phyloP scores from a whole-genome alignment of 2,329 filamentous ascomycete genomes.

The Spiromastix sp. region DNA sequence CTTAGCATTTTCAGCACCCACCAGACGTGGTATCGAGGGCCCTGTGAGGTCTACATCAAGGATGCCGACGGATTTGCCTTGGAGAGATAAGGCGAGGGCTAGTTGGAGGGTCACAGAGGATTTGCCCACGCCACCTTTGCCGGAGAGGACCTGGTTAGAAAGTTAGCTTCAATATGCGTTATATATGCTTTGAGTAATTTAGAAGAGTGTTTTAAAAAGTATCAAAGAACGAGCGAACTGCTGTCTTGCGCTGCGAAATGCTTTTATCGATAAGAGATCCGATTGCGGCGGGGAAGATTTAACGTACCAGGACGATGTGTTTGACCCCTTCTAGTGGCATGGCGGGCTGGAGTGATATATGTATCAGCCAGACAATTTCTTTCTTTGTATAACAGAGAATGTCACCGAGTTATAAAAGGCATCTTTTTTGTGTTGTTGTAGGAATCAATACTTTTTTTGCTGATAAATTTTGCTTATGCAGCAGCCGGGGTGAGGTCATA shows the following conservation, averaged over 20 bases:
- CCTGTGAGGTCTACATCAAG: constrained; percentile 95
- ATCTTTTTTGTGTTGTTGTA: too few species aligned
- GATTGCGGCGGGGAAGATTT: constrained; percentile 9
- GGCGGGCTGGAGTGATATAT: constrained; percentile 4
- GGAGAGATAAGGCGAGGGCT: constrained; percentile 74
- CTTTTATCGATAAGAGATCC: constrained; percentile 32
- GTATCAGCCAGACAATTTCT: too few species aligned
- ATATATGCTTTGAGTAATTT: too few species aligned
- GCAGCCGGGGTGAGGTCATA: too few species aligned
- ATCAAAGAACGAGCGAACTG: too few species aligned
- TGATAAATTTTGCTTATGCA: too few species aligned
- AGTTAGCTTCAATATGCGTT: neutral
- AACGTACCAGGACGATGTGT: constrained; percentile 32
- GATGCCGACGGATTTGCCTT: constrained; percentile 83
- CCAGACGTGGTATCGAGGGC: constrained; percentile 89
- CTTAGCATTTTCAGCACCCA: constrained; percentile 78
- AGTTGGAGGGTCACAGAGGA: constrained; percentile 96
- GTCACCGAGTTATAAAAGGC: too few species aligned
- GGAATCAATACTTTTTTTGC: too few species aligned
- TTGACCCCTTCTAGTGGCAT: constrained; percentile 36
- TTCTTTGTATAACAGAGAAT: too few species aligned
- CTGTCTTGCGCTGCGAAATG: neutral
- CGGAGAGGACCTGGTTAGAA: constrained; percentile 62
- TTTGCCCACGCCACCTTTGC: constrained; percentile 96
- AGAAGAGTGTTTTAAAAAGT: too few species aligned